Evolutionary conservation across 495 filamentous ascomycete genomes (phyloP).

Genomic region (Geoglossum glabrum): DNA sequence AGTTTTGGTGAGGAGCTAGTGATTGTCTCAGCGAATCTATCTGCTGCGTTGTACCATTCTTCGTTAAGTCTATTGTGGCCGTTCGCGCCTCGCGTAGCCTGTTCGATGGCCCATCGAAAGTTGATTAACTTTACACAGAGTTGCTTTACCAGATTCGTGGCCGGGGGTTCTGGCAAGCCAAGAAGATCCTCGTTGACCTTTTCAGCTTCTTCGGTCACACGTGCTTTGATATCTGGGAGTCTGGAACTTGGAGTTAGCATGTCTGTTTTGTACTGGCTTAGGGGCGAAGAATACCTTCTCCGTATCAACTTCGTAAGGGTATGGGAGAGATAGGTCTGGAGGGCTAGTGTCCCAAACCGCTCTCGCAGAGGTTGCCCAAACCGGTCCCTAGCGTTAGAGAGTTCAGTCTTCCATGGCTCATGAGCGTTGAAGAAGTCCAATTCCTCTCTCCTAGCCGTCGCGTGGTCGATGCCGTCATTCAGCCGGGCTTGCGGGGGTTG

Average conservation of each 20-base stretch:
- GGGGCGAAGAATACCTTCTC: conserved; percentile 5
- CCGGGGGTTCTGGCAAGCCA: conserved; percentile 2
- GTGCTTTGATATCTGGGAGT: conserved; percentile 1
- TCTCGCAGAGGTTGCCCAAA: conserved; percentile 17
- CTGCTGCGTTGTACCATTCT: background rate
- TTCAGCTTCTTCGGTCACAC: conserved; percentile 1
- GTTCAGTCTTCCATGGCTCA: conserved; percentile 19
- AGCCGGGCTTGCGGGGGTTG: conserved; percentile 22
- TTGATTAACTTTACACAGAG: background rate
- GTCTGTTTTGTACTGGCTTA: background rate
- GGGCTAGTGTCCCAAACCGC: conserved; percentile 6
- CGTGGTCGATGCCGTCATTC: conserved; percentile 15
- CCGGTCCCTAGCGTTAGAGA: conserved; percentile 13
- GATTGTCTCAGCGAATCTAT: background rate
- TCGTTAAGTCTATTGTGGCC: background rate
- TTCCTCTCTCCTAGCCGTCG: conserved; percentile 20
- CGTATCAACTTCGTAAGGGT: conserved; percentile 18
- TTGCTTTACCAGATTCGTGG: background rate
- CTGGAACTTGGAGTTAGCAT: background rate
- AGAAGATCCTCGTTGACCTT: conserved; percentile 1
- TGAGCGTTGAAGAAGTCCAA: conserved; percentile 18
- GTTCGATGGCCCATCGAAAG: background rate
- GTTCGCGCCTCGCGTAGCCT: background rate
- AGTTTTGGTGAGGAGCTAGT: background rate
- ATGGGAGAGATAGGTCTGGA: conserved; percentile 19